A percentile compares a stretch with the other conserved stretches of the same genome.
phyloP scores from a whole-genome alignment of 2,329 filamentous ascomycete genomes.

The Chrysosporium keratinophilum region DNA sequence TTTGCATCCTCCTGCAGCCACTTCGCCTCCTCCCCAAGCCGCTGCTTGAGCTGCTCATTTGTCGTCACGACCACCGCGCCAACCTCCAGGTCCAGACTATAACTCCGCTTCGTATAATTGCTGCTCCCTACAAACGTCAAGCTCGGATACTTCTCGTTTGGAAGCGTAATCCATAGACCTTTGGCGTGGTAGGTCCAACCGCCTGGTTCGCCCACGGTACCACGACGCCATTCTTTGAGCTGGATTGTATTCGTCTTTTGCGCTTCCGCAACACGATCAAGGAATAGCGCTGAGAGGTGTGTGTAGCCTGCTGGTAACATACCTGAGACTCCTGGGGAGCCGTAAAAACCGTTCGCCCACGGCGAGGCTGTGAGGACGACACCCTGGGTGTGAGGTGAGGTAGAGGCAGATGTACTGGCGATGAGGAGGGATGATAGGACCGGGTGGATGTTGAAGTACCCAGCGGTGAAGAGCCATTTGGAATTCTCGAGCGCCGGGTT shows the following conservation, averaged over 20 bases:
- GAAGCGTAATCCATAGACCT: constrained; percentile 72
- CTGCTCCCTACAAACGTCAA: constrained; percentile 81
- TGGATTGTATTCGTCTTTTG: constrained; percentile 51
- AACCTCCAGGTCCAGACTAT: constrained; percentile 81
- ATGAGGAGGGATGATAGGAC: constrained; percentile 71
- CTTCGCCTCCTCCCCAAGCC: constrained; percentile 66
- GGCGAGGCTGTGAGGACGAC: constrained; percentile 88
- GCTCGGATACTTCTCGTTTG: constrained; percentile 53
- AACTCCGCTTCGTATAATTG: constrained; percentile 92
- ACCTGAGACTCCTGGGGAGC: constrained; percentile 75
- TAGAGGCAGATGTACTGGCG: constrained; percentile 45
- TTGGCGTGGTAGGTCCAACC: constrained; percentile 99
- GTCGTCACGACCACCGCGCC: constrained; percentile 77
- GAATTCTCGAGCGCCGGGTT: constrained; percentile 54
- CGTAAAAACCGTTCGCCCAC: constrained; percentile 90
- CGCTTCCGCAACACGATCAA: constrained; percentile 50
- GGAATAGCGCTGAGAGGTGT: constrained; percentile 70
- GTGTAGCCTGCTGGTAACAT: constrained; percentile 90
- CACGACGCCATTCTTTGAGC: constrained; percentile 78
- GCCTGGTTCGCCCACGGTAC: constrained; percentile 65
- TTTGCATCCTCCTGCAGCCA: constrained; percentile 68
- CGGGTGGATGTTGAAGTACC: constrained; percentile 95
- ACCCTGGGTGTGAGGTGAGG: constrained; percentile 43
- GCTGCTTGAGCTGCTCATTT: constrained; percentile 59
- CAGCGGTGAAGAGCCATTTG: constrained; percentile 92